Evolutionary conservation across 192 early-diverging fungal species (phyloP).

Genomic region (Linnemannia schmuckeri): DNA sequence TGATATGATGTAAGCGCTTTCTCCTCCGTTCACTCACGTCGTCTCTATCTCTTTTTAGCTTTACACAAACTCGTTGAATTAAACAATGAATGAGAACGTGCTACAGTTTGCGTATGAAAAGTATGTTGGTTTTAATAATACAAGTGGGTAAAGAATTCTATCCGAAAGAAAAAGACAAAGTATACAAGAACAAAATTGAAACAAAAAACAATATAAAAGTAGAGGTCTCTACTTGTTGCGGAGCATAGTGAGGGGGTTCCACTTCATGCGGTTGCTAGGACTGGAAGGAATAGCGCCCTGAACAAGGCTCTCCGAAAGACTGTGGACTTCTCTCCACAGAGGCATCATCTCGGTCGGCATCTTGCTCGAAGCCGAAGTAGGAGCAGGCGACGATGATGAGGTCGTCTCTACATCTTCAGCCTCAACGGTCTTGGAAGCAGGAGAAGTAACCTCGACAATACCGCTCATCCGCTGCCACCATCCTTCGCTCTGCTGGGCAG

Average conservation of each 20-base stretch:
- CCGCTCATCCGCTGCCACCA: conserved; percentile 52
- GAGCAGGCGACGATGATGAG: background rate
- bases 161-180: background rate
- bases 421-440: background rate
- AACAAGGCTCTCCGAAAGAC: conserved; percentile 14
- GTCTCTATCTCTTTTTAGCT: background rate
- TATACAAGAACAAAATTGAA: conserved; percentile 1
- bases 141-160: background rate
- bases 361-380: background rate
- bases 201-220: background rate
- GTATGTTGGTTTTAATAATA: conserved; percentile 1
- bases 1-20: background rate
- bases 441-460: conserved; percentile 28
- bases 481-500: conserved; percentile 1
- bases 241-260: conserved; percentile 43
- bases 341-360: conserved; percentile 28
- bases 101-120: background rate
- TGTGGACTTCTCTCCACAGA: conserved; percentile 43
- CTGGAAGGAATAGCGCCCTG: conserved; percentile 7
- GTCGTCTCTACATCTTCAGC: background rate
- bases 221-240: conserved; percentile 43
- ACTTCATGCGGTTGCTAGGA: conserved; percentile 24
- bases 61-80: background rate
- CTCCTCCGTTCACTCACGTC: background rate
- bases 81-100: background rate